Percentiles rank a stretch among this genome's conserved stretches.
Evolutionary conservation across 805 yeast species (phyloP).

Genomic region (Ogataea populi-albae): DNA sequence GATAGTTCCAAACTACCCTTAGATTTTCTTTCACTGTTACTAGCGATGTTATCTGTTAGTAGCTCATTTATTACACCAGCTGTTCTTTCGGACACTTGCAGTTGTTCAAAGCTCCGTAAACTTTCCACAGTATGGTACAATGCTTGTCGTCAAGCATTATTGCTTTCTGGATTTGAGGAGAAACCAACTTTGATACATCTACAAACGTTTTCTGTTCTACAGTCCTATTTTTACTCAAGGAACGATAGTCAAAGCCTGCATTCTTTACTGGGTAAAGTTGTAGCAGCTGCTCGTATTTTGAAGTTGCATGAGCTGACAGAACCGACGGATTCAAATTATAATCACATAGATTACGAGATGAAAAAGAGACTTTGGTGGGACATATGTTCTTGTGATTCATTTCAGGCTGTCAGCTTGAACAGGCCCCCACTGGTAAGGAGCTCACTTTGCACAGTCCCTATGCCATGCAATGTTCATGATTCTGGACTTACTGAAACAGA

Average conservation of each 20-base stretch:
- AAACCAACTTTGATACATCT: conserved; percentile 13
- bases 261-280: conserved; percentile 11
- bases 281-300: conserved; percentile 14
- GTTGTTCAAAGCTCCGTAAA: conserved; percentile 8
- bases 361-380: conserved; percentile 31
- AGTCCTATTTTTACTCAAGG: conserved; percentile 13
- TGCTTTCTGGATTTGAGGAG: conserved; percentile 8
- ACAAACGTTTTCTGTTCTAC: conserved; percentile 15
- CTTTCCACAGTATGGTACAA: conserved; percentile 15
- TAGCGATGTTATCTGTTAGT: conserved; percentile 12
- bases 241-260: conserved; percentile 17
- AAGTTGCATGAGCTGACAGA: conserved; percentile 6
- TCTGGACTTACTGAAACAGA: conserved; percentile 19
- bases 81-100: not conserved
- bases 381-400: conserved; percentile 21
- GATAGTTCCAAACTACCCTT: not conserved
- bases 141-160: conserved; percentile 12
- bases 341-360: conserved; percentile 23
- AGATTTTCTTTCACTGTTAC: conserved; percentile 10
- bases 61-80: conserved; percentile 8
- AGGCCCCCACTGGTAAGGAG: conserved; percentile 19
- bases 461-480: conserved; percentile 34
- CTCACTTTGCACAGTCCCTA: conserved; percentile 28
- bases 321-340: conserved; percentile 1
- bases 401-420: conserved; percentile 12